Percentiles rank a stretch among this genome's conserved stretches.
Evolutionary conservation across 768 basidiomycete genomes (phyloP).

Genomic region (Dentipellis fragilis): DNA sequence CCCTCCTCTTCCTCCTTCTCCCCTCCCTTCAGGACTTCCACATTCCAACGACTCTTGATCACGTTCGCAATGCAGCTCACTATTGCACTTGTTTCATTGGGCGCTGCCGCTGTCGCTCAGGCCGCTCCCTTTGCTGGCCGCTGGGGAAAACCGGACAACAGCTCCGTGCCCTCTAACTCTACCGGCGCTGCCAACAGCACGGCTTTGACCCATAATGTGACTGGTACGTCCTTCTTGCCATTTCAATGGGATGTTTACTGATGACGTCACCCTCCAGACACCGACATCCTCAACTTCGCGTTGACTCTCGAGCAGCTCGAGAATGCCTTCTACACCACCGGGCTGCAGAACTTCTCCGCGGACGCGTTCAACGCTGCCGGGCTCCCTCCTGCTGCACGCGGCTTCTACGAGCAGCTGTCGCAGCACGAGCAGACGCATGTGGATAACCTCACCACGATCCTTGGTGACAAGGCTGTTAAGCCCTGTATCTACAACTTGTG

Average conservation of each 20-base stretch:
- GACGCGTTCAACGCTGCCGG: slow-evolving; percentile 38
- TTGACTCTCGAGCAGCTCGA: slow-evolving; percentile 40
- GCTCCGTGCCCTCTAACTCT: no score
- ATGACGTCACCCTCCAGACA: slow-evolving; percentile 8
- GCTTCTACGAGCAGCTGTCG: slow-evolving; percentile 40
- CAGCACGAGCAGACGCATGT: slow-evolving; percentile 50
- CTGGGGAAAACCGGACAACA: neutral
- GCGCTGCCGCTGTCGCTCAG: neutral
- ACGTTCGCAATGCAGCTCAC: neutral
- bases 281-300: slow-evolving; percentile 33
- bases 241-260: neutral
- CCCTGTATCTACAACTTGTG: slow-evolving; percentile 58
- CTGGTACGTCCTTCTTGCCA: neutral
- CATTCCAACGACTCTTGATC: neutral
- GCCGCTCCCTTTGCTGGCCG: neutral
- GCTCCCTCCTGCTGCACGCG: slow-evolving; percentile 38
- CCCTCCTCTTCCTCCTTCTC: neutral
- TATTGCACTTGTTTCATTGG: neutral
- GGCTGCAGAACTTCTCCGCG: slow-evolving; percentile 34
- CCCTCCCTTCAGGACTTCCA: neutral
- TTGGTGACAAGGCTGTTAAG: slow-evolving; percentile 35
- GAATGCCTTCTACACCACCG: slow-evolving; percentile 32
- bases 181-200: no score
- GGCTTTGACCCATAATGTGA: no score
- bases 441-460: slow-evolving; percentile 33